A percentile compares a stretch with the other conserved stretches of the same genome.
Conservation (phyloP, 2,329 filamentous ascomycete genomes). For the Hypoxylon sp. region DNA sequence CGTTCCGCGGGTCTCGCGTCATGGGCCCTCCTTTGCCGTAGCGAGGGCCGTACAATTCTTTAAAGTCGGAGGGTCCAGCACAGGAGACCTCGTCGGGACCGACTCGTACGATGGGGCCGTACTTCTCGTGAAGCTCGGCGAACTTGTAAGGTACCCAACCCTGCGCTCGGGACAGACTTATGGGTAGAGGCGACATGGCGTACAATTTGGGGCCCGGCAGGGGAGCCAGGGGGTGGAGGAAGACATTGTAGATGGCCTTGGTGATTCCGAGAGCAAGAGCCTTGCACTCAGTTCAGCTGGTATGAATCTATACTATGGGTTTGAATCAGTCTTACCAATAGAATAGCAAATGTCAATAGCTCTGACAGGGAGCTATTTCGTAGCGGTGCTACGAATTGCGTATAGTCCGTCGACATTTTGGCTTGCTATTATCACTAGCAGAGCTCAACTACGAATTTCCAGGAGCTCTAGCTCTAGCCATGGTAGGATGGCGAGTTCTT, state of each 20-base stretch:
- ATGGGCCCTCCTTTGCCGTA: constrained; percentile 36
- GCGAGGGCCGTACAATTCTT: constrained; percentile 53
- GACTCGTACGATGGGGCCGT: constrained; percentile 59
- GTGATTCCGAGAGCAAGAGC: constrained; percentile 18
- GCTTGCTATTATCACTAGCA: constrained; percentile 8
- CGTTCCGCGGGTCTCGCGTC: constrained; percentile 31
- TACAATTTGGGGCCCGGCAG: constrained; percentile 37
- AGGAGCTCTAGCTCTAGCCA: not conserved
- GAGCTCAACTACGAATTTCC: not conserved
- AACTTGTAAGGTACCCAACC: constrained; percentile 30
- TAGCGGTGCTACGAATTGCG: constrained; percentile 17
- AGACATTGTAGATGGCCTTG: constrained; percentile 35
- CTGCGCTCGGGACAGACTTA: constrained; percentile 25
- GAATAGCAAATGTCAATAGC: constrained; percentile 18
- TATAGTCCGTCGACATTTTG: constrained; percentile 27
- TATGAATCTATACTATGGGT: not conserved
- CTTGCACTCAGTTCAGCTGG: constrained; percentile 24
- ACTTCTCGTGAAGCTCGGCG: constrained; percentile 48
- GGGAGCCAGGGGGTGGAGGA: constrained; percentile 34
- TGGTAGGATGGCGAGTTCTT: constrained; percentile 3
- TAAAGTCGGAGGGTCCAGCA: constrained; percentile 50
- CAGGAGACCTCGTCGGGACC: constrained; percentile 55
- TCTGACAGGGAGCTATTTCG: constrained; percentile 19
- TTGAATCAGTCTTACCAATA: constrained; percentile 25
- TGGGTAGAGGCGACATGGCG: constrained; percentile 30